These are phyloP conservation scores for Aquanectria penicillioides DNA, from an alignment of 2,329 filamentous ascomycete species.

Conservation along the genomic window DNA sequence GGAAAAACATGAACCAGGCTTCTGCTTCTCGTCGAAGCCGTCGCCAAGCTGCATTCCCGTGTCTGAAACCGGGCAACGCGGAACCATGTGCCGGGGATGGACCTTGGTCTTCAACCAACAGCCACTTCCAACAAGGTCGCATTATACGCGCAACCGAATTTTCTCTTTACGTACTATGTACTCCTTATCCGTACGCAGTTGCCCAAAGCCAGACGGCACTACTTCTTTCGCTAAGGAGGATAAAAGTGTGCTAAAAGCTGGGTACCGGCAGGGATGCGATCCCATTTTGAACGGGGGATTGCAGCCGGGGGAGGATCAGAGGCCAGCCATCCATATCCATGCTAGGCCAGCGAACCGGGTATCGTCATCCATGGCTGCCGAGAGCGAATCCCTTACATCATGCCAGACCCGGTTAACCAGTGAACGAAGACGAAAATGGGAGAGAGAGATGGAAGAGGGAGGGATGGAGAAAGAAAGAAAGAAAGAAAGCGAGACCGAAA, in stretches of 20 bases:
- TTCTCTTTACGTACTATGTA: neutral
- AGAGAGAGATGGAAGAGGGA: neutral
- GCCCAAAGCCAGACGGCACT: neutral
- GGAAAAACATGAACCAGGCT: too few species aligned
- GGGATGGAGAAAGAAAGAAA: neutral
- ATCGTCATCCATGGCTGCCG: slow-evolving; percentile 7
- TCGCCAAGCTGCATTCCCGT: neutral
- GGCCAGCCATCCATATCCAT: slow-evolving; percentile 7
- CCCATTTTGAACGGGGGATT: too few species aligned
- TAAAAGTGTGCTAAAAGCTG: neutral
- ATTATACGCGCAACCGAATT: neutral
- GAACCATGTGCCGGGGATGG: neutral
- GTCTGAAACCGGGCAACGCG: slow-evolving; percentile 1
- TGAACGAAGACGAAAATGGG: neutral
- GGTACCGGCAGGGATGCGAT: too few species aligned
- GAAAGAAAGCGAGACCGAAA: too few species aligned
- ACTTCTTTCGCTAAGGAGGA: neutral
- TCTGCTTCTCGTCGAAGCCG: too few species aligned
- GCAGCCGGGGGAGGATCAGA: neutral
- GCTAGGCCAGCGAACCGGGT: slow-evolving; percentile 5
- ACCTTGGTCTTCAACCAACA: slow-evolving; percentile 1
- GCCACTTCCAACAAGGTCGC: neutral
- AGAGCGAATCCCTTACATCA: neutral
- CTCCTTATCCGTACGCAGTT: too few species aligned
- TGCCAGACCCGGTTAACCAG: neutral